Base-by-base conservation (phyloP, 2,329 filamentous ascomycete species). In the Colletotrichum trifolii region DNA sequence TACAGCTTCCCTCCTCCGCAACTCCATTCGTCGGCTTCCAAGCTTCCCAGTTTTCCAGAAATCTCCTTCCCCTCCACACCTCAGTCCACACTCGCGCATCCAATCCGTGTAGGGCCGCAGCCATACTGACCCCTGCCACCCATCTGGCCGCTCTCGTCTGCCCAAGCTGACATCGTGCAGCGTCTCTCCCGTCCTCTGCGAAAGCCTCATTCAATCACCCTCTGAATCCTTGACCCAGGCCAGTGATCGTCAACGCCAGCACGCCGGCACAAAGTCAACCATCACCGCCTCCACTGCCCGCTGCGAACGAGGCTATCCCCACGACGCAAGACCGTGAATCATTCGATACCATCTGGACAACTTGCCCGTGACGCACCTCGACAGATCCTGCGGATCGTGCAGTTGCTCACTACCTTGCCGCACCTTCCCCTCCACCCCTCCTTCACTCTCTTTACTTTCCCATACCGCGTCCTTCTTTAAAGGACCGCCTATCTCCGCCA, bases 401-500 rank as follows among this genome's bases (percentile, higher is more conserved):
- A 33, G 53, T 45, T 52, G 42, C 42, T 52, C 15, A 55, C 47
- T 33, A 55, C 53, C 11, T 56, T 52, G 63, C 63, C 63, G 62
- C 63, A 66, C 67, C 67, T 68, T 35, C 47, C 56, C 54, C 60
- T 49, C 67, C 65, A 58, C 67, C 47, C 42, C 49, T 13, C 64
- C 62, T 56, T 53, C 47, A 57, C 55, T 57, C 49, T 42, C 49
- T 36, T 56, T 45, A 35, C 53, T 53, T 54, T 35, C 40, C 60
- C 58, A 50, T 53, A 34, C 57, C 48, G 67, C 67, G 67, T 69
- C 67, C 67, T 69, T 69, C 58, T 69, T 60, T 66, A 69, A 25
- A 68, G 67, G 67, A 69, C 68, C 60, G 60, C 63, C 63, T 65
- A 71, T 70, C 69, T 71, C 76, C 79, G 81, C 77, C 84, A 89